Conservation (phyloP, 1,139 yeast species). For the Kodamaea sp. region DNA sequence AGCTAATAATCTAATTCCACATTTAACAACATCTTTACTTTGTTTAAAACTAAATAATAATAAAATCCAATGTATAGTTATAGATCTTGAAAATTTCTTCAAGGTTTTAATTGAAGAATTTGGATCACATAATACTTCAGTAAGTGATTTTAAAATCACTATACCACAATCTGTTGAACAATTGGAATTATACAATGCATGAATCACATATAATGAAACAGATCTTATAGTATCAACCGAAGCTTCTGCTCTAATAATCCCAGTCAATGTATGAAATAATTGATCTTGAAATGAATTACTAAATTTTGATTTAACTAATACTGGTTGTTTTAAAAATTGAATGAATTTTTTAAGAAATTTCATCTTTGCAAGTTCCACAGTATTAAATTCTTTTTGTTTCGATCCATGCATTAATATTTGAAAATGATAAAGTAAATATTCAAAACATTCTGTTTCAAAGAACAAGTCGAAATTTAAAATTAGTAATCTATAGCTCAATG, state of each 20-base stretch:
- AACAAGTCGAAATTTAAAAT: conserved; percentile 36
- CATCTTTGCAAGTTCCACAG: conserved; percentile 48
- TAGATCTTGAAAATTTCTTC: conserved; percentile 51
- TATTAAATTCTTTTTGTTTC: conserved; percentile 46
- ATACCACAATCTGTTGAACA: conserved; percentile 30
- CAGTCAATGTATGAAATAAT: conserved; percentile 20
- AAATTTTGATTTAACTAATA: conserved; percentile 11
- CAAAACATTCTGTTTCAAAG: conserved; percentile 40
- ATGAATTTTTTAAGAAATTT: conserved; percentile 51
- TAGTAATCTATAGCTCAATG: conserved; percentile 27
- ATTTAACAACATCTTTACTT: conserved; percentile 37
- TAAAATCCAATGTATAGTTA: conserved; percentile 67
- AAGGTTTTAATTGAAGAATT: conserved; percentile 33
- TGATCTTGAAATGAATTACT: conserved; percentile 16
- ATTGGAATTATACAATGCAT: conserved; percentile 31
- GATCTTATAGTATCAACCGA: conserved; percentile 38
- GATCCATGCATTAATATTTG: conserved; percentile 52
- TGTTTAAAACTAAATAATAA: conserved; percentile 44
- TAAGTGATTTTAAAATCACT: conserved; percentile 26
- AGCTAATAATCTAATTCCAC: conserved; percentile 49
- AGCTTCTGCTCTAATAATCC: conserved; percentile 28
- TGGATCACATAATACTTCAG: conserved; percentile 30
- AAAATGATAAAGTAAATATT: conserved; percentile 53
- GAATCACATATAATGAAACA: conserved; percentile 34
- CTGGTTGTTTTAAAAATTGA: conserved; percentile 44